Evolutionary conservation across 2,329 filamentous ascomycete species (phyloP).

Genomic region (Xylariaceae sp.): DNA sequence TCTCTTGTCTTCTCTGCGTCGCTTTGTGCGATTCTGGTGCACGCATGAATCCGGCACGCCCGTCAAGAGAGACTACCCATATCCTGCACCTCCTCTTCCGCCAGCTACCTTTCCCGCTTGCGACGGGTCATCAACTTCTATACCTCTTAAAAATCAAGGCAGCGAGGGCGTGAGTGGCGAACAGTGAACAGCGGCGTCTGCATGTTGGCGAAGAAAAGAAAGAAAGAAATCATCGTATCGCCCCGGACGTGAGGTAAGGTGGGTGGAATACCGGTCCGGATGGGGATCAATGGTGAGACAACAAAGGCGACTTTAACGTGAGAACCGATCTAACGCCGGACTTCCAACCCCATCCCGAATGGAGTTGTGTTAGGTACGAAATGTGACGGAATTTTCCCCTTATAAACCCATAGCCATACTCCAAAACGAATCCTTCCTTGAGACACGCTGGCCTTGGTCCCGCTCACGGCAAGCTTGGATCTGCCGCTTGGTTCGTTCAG

Average conservation of each 20-base stretch:
- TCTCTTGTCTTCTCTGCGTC: slow-evolving; percentile 4
- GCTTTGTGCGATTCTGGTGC: not conserved
- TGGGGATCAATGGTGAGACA: slow-evolving; percentile 19
- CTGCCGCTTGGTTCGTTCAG: slow-evolving; percentile 28
- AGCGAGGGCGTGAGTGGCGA: slow-evolving; percentile 7
- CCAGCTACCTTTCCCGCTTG: not conserved
- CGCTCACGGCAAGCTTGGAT: slow-evolving; percentile 22
- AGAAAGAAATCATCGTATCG: not conserved
- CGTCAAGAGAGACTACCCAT: not conserved
- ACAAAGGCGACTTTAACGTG: slow-evolving; percentile 23
- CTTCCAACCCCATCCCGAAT: slow-evolving; percentile 22
- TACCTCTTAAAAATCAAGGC: slow-evolving; percentile 12
- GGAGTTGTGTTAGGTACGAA: slow-evolving; percentile 27
- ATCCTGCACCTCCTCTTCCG: not conserved
- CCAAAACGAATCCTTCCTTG: slow-evolving; percentile 25
- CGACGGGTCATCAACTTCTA: slow-evolving; percentile 7
- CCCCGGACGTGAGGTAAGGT: slow-evolving; percentile 14
- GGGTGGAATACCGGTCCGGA: slow-evolving; percentile 7
- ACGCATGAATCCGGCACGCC: not conserved
- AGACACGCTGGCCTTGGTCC: slow-evolving; percentile 25
- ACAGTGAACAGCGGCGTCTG: not conserved
- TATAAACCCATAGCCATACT: slow-evolving; percentile 17
- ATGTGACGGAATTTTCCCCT: slow-evolving; percentile 15
- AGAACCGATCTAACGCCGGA: slow-evolving; percentile 28
- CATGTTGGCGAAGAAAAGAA: not conserved